Evolutionary conservation across 164 flowering plant genomes (phyloP).

Genomic region (Liquidambar formosana): DNA sequence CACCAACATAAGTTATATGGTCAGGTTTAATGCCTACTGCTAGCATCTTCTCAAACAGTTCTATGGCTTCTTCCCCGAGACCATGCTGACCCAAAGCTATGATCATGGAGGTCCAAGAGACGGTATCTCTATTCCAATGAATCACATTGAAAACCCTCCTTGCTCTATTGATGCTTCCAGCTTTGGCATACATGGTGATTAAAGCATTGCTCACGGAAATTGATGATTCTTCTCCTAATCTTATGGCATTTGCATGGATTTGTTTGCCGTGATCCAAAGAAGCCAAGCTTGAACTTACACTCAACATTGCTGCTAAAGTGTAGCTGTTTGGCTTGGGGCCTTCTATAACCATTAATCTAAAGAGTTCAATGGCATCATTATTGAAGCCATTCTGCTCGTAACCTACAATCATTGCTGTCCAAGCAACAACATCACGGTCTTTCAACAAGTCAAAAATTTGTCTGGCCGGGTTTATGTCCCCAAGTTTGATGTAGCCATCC

Average conservation of each 20-base stretch:
- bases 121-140: conserved; percentile 10
- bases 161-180: conserved; percentile 13
- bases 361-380: conserved; percentile 15
- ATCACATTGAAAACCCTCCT: conserved; percentile 11
- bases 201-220: conserved; percentile 17
- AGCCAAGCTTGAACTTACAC: conserved; percentile 19
- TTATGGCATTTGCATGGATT: conserved; percentile 22
- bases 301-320: conserved; percentile 7
- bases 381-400: conserved; percentile 16
- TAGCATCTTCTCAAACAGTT: conserved; percentile 11
- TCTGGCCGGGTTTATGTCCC: conserved; percentile 69
- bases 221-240: conserved; percentile 17
- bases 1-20: conserved; percentile 15
- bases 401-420: conserved; percentile 31
- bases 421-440: conserved; percentile 18
- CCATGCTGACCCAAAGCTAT: conserved; percentile 20
- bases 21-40: conserved; percentile 3
- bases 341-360: conserved; percentile 13
- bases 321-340: not conserved
- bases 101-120: conserved; percentile 21
- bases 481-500: conserved; percentile 80
- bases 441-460: conserved; percentile 22
- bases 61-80: conserved; percentile 12
- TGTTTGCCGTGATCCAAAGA: conserved; percentile 12
- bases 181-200: conserved; percentile 22